phyloP scores from a whole-genome alignment of 2,329 filamentous ascomycete species.

The Cercospora brassicicola region DNA sequence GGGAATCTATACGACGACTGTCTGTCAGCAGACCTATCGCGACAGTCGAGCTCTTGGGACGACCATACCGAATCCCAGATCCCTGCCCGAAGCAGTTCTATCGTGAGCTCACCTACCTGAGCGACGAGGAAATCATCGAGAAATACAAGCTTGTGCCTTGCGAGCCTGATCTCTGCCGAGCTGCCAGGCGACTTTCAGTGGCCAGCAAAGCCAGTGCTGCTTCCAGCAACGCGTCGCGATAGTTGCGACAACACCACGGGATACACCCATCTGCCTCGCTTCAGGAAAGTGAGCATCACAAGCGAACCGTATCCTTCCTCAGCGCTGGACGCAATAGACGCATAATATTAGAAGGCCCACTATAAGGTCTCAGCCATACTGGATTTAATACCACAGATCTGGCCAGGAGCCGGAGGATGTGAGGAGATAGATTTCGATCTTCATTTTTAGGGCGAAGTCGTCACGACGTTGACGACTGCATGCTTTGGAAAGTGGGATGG shows the following conservation, averaged over 20 bases:
- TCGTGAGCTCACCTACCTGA: slow-evolving; percentile 21
- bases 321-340: background rate
- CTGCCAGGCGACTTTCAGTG: background rate
- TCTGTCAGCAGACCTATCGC: slow-evolving; percentile 7
- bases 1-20: background rate
- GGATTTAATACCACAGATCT: background rate
- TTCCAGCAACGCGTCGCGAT: slow-evolving; percentile 1
- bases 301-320: background rate
- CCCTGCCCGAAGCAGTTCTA: slow-evolving; percentile 19
- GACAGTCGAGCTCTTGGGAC: slow-evolving; percentile 19
- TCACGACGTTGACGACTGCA: background rate
- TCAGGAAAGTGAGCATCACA: background rate
- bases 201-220: background rate
- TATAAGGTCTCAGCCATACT: background rate
- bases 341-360: background rate
- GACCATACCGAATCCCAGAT: slow-evolving; percentile 17
- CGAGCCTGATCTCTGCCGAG: slow-evolving; percentile 5
- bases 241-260: background rate
- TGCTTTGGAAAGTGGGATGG: background rate
- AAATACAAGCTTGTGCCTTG: slow-evolving; percentile 20
- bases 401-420: background rate
- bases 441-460: background rate
- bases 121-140: slow-evolving; percentile 21
- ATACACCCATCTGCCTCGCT: background rate
- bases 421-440: background rate